Percentiles rank a stretch among this genome's conserved stretches.
Evolutionary conservation across 305 asterid genomes (phyloP).

Genomic region (Fraxinus sp.): DNA sequence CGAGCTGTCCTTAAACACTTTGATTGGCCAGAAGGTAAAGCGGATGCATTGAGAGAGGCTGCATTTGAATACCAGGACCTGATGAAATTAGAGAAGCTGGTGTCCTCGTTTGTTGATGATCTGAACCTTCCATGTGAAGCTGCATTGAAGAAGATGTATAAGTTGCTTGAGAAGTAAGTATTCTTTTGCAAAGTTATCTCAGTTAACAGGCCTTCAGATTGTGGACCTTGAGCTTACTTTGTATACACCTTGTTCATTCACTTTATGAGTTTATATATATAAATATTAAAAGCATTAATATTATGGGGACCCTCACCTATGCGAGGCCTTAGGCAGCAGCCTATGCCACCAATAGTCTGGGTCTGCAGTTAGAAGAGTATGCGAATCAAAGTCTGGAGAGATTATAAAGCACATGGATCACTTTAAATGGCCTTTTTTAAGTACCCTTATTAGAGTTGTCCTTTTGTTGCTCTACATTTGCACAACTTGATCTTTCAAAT

Average conservation of each 20-base stretch:
- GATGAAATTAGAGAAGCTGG: slow-evolving; percentile 78
- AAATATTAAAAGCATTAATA: background rate
- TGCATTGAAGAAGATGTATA: slow-evolving; percentile 92
- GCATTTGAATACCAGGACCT: slow-evolving; percentile 92
- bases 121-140: slow-evolving; percentile 76
- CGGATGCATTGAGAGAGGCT: slow-evolving; percentile 93
- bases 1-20: slow-evolving; percentile 95
- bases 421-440: background rate
- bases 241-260: background rate
- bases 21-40: slow-evolving; percentile 99
- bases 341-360: background rate
- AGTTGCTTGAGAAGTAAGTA: slow-evolving; percentile 92
- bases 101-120: slow-evolving; percentile 71
- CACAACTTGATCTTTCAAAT: background rate
- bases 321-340: background rate
- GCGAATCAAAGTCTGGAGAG: background rate
- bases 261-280: background rate
- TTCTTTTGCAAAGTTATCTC: slow-evolving; percentile 5
- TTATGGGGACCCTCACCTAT: background rate
- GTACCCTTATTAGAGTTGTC: background rate
- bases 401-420: slow-evolving; percentile 1
- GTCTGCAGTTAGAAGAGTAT: background rate
- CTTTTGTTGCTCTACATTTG: background rate
- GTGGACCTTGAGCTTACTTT: background rate
- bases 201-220: background rate